Base-by-base conservation (phyloP, 352 stramenopile species). In the Pythium dissotocum region DNA sequence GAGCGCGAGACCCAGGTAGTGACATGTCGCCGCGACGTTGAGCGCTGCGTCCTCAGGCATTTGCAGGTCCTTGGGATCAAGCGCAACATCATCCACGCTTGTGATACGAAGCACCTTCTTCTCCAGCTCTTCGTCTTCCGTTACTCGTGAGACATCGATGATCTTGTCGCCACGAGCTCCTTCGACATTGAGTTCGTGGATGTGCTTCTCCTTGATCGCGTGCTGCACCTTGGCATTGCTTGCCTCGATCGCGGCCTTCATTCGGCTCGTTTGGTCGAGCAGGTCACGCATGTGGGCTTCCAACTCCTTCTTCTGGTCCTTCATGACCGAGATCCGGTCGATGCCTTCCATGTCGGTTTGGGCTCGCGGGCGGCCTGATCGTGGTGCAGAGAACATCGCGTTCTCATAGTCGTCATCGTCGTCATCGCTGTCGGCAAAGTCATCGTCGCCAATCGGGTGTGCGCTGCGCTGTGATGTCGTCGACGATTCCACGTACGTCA, bases 251-350 rank as follows among this genome's bases (percentile, higher is more conserved):
- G 84, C 79, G 48, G 79, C 66, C 54, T 87, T 67, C 53, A 92
- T 78, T 1, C 62, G 73, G n/a, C 75, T 74, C 62, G 90, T 92
- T 12, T 80, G 69, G 18, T 78, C 21, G n/a, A 76, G 75, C 10
- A 93, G 70, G 62, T 93, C 83, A 40, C 87, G 73, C 49, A 87
- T 75, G 57, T 92, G 83, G 12, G 77, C 72, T 65, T 94, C 75
- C 4, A 94, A 71, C 56, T 94, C 85, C 21, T 77, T 81, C 40
- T 87, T 81, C 59, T 92, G 83, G 36, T 81, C 79, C 66, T 94
- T 82, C 77, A 90, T 88, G 32, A 79, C 76, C 6, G 71, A 67
- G 35, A 83, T 80, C 32, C 82, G 85, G 36, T 92, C 76, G 0
- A 51, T 69, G n/a, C 70, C 74, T 2, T 91, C 80, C 28, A 88